A percentile compares a stretch with the other conserved stretches of the same genome.
phyloP scores from a whole-genome alignment of 1,284 basidiomycete species.

The Microbotryum silenes-acaulis region DNA sequence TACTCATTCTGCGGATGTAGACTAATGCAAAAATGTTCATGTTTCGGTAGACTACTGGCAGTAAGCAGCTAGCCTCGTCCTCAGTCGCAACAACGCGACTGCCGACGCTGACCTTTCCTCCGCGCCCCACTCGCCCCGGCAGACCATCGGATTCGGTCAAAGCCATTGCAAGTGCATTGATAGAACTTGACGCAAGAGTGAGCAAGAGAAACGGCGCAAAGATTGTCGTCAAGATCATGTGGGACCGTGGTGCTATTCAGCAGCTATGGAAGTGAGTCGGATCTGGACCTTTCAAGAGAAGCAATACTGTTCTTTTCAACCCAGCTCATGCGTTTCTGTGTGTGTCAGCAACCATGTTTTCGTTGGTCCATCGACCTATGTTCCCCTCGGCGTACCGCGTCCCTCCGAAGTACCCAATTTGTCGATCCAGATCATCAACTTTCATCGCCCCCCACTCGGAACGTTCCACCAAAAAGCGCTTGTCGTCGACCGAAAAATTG shows the following conservation, averaged over 20 bases:
- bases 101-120: background rate
- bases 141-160: constrained; percentile 49
- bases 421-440: constrained; percentile 55
- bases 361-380: constrained; percentile 50
- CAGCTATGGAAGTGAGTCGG: constrained; percentile 41
- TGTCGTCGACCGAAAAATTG: constrained; percentile 65
- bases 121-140: background rate
- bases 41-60: constrained; percentile 29
- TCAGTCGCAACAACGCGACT: background rate
- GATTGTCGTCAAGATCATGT: constrained; percentile 56
- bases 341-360: constrained; percentile 51
- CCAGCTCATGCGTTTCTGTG: too few relatives aligned
- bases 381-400: constrained; percentile 52
- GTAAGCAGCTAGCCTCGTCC: constrained; percentile 5
- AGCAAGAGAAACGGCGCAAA: constrained; percentile 47
- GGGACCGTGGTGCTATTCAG: constrained; percentile 58
- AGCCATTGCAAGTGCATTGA: constrained; percentile 51
- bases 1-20: too few relatives aligned
- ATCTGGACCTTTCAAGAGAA: background rate
- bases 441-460: constrained; percentile 51
- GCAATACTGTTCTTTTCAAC: background rate
- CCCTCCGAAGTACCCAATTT: constrained; percentile 55
- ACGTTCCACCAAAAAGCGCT: constrained; percentile 64
- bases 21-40: background rate
- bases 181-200: constrained; percentile 50